phyloP scores from a whole-genome alignment of 768 basidiomycete genomes.

The Piloderma croceum region DNA sequence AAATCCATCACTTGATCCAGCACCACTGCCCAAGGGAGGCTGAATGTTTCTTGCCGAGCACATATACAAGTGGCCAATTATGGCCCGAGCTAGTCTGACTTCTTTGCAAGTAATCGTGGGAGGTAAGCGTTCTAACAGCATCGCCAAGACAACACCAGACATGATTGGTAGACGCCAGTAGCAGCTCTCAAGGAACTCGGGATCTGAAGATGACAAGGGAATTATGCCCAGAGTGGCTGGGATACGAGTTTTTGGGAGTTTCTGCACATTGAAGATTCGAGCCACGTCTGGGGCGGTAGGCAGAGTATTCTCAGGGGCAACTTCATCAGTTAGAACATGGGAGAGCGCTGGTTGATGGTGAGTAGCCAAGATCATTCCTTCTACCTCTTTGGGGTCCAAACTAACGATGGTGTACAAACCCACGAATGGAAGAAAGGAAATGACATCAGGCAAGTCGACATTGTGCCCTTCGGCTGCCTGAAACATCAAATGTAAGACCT shows the following conservation, averaged over 20 bases:
- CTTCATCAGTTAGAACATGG: conserved; percentile 4
- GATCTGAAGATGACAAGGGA: conserved; percentile 8
- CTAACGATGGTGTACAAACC: conserved; percentile 8
- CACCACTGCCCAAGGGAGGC: no score
- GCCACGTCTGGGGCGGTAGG: conserved; percentile 7
- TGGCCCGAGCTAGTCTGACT: no score
- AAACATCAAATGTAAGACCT: conserved; percentile 8
- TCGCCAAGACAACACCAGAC: conserved; percentile 6
- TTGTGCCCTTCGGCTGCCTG: conserved; percentile 2
- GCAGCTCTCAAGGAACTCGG: conserved; percentile 5
- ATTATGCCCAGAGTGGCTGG: conserved; percentile 2
- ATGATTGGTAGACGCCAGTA: conserved; percentile 8
- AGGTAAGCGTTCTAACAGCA: conserved; percentile 5
- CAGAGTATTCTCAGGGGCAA: conserved; percentile 6
- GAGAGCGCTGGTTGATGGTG: conserved; percentile 9
- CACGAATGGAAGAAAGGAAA: conserved; percentile 8
- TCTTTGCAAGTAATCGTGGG: no score
- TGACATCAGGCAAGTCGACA: conserved; percentile 8
- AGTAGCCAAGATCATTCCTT: conserved; percentile 3
- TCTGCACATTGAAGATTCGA: conserved; percentile 10
- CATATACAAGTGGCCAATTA: no score
- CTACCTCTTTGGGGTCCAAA: conserved; percentile 8
- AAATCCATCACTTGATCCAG: conserved; percentile 1
- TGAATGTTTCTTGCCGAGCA: no score
- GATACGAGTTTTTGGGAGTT: conserved; percentile 1